phyloP scores from a whole-genome alignment of 257 asterid species.

The Salvia splendens region DNA sequence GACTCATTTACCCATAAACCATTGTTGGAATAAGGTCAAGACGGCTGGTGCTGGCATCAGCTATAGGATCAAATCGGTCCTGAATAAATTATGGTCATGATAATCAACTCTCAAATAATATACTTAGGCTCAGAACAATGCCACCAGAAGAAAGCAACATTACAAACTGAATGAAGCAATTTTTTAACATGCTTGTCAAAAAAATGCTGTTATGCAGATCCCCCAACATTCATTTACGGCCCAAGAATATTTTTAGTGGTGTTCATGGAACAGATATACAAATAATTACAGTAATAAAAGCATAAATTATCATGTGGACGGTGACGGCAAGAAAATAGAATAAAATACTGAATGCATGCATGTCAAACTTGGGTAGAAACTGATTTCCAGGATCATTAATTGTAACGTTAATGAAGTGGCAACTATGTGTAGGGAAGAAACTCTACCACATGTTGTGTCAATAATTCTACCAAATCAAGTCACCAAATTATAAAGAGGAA shows the following conservation, averaged over 20 bases:
- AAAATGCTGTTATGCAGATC: not conserved
- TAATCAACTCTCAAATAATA: constrained; percentile 24
- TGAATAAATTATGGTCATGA: constrained; percentile 34
- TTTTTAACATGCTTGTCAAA: not conserved
- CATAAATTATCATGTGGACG: not conserved
- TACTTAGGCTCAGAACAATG: constrained; percentile 21
- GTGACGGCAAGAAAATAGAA: not conserved
- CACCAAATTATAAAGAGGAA: constrained; percentile 8
- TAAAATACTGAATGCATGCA: not conserved
- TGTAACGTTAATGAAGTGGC: not conserved
- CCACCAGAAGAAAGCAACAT: not conserved
- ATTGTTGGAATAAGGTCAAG: constrained; percentile 75
- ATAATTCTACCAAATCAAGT: not conserved
- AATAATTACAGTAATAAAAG: not conserved
- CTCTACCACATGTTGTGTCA: not conserved
- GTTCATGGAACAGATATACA: not conserved
- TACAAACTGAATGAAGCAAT: constrained; percentile 3
- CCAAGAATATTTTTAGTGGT: not conserved
- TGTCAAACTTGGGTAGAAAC: not conserved
- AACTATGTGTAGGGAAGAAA: not conserved
- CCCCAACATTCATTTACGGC: not conserved
- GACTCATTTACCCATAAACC: constrained; percentile 75
- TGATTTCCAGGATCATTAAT: not conserved
- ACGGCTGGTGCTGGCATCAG: constrained; percentile 65
- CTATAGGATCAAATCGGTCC: constrained; percentile 88